Evolutionary conservation across 2,329 filamentous ascomycete species (phyloP).

Genomic region (Xylariomycetidae sp.): DNA sequence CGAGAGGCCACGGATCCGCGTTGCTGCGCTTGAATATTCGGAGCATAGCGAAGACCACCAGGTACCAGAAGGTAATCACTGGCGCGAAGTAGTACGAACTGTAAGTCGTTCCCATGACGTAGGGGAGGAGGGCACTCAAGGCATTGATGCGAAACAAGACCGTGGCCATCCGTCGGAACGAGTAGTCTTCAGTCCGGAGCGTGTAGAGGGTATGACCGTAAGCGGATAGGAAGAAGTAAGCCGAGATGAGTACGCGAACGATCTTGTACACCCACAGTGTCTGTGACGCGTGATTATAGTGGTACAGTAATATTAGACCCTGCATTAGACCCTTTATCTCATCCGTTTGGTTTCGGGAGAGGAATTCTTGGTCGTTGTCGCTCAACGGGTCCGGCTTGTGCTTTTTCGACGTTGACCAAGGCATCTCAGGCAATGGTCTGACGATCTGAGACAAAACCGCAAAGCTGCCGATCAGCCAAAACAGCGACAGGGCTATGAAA

Average conservation of each 20-base stretch:
- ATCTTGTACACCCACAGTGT: conserved; percentile 47
- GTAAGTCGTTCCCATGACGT: conserved; percentile 51
- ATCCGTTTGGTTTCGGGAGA: conserved; percentile 51
- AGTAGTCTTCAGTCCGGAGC: conserved; percentile 50
- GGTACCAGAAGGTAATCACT: conserved; percentile 56
- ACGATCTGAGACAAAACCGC: conserved; percentile 9
- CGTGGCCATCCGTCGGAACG: conserved; percentile 41
- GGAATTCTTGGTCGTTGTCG: conserved; percentile 30
- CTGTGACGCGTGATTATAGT: conserved; percentile 49
- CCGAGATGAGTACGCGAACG: conserved; percentile 46
- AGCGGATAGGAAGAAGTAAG: conserved; percentile 57
- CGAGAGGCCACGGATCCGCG: conserved; percentile 32
- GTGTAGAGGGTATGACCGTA: conserved; percentile 58
- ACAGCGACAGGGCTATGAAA: conserved; percentile 20
- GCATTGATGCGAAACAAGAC: conserved; percentile 54
- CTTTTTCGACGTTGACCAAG: conserved; percentile 9
- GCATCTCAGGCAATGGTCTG: conserved; percentile 4
- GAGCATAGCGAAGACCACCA: conserved; percentile 49
- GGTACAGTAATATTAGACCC: conserved; percentile 46
- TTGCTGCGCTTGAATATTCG: conserved; percentile 36
- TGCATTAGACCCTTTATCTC: conserved; percentile 66
- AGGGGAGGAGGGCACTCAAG: conserved; percentile 45
- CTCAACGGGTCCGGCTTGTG: conserved; percentile 6
- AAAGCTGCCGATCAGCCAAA: conserved; percentile 20
- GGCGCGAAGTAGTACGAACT: conserved; percentile 54